Conservation (phyloP, 2,329 filamentous ascomycete species). For the Periglandula ipomoeae region DNA sequence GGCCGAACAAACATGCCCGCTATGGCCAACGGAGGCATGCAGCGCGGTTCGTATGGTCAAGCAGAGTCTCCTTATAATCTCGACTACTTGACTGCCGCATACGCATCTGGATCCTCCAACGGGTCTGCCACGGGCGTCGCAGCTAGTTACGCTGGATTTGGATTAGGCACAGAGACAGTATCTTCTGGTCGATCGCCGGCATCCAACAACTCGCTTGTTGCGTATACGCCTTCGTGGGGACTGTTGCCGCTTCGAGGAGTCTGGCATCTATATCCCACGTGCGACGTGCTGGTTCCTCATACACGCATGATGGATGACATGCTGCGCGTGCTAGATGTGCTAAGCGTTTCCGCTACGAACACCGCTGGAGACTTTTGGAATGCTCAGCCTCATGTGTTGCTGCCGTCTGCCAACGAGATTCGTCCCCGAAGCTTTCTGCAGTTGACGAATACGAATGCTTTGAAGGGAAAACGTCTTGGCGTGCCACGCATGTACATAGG, state of each 20-base stretch:
- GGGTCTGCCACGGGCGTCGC: slow-evolving; percentile 42
- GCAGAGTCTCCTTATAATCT: slow-evolving; percentile 48
- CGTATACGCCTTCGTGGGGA: slow-evolving; percentile 46
- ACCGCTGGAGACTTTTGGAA: slow-evolving; percentile 44
- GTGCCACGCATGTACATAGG: slow-evolving; percentile 44
- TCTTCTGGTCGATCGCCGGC: slow-evolving; percentile 47
- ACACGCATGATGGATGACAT: slow-evolving; percentile 41
- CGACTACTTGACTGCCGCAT: slow-evolving; percentile 43
- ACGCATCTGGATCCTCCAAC: slow-evolving; percentile 49
- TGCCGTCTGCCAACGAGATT: slow-evolving; percentile 24
- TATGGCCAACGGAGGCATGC: slow-evolving; percentile 50
- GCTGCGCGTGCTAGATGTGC: slow-evolving; percentile 37
- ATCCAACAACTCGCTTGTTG: slow-evolving; percentile 46
- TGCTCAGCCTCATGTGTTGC: slow-evolving; percentile 34
- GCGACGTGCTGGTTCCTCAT: slow-evolving; percentile 45
- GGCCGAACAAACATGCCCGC: slow-evolving; percentile 19
- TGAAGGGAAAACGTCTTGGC: slow-evolving; percentile 36
- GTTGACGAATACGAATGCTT: slow-evolving; percentile 20
- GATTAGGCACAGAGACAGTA: slow-evolving; percentile 45
- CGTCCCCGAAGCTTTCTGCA: slow-evolving; percentile 23
- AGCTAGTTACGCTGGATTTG: slow-evolving; percentile 42
- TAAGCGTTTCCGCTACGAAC: slow-evolving; percentile 32
- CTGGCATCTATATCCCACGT: slow-evolving; percentile 47
- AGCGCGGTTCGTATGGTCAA: slow-evolving; percentile 45
- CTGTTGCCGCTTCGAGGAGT: slow-evolving; percentile 41